Percentiles rank a stretch among this genome's conserved stretches.
Evolutionary conservation across 2,329 filamentous ascomycete species (phyloP).

Genomic region (Dactylellina drechsleri): DNA sequence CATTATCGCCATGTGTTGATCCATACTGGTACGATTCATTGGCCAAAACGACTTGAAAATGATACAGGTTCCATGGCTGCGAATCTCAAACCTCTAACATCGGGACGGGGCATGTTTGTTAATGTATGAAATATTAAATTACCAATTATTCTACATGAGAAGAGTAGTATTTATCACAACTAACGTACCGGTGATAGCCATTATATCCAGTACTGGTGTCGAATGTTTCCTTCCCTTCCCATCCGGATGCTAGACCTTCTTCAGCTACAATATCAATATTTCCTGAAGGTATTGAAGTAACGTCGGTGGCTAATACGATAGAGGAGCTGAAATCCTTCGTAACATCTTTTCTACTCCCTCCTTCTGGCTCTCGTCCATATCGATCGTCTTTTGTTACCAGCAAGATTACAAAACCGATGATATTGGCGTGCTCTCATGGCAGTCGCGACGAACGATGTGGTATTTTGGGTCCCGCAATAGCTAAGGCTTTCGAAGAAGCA

Average conservation of each 20-base stretch:
- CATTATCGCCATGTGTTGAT: constrained; percentile 49
- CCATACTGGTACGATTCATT: constrained; percentile 43
- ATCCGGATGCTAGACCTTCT: neutral
- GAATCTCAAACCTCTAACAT: constrained; percentile 30
- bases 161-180: neutral
- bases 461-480: constrained; percentile 76
- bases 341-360: constrained; percentile 37
- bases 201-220: constrained; percentile 56
- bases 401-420: constrained; percentile 62
- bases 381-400: neutral
- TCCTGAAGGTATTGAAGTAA: constrained; percentile 52
- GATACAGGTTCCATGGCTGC: constrained; percentile 20
- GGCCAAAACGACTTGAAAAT: constrained; percentile 38
- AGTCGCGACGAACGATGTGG: constrained; percentile 85
- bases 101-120: constrained; percentile 23
- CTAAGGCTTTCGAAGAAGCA: constrained; percentile 68
- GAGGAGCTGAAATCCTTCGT: constrained; percentile 36
- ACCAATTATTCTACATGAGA: neutral
- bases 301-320: constrained; percentile 22
- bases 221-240: constrained; percentile 53
- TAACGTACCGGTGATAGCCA: constrained; percentile 27
- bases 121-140: constrained; percentile 19
- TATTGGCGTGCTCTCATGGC: constrained; percentile 89
- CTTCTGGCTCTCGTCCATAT: constrained; percentile 5
- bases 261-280: constrained; percentile 54